Conservation (phyloP, 169 alveolate genomes). For the Eimeria mitis region DNA sequence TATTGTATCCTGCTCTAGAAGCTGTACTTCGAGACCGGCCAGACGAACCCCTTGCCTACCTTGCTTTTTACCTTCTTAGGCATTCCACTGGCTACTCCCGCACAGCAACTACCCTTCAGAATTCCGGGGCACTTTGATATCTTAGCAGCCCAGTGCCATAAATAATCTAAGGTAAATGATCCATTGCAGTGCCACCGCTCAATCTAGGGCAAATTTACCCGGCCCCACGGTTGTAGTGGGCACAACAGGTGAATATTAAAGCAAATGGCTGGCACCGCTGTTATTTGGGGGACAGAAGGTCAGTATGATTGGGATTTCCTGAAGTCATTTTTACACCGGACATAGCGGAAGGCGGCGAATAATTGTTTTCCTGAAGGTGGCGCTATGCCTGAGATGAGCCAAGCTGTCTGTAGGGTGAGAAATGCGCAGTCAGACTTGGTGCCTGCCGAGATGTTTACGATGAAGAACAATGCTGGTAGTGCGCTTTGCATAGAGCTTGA, state of each 20-base stretch:
- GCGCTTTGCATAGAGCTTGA: neutral
- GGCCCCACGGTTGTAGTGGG: neutral
- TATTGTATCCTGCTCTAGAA: slow-evolving; percentile 78
- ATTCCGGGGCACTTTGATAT: neutral
- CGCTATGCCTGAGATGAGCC: neutral
- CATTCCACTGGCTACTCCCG: slow-evolving; percentile 58
- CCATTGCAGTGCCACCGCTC: neutral
- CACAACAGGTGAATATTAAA: neutral
- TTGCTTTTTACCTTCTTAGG: slow-evolving; percentile 81
- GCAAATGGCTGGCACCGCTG: neutral
- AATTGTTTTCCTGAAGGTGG: neutral
- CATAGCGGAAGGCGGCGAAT: neutral
- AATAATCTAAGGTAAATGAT: neutral
- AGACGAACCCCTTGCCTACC: slow-evolving; percentile 73
- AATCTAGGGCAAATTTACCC: neutral
- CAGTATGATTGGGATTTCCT: neutral
- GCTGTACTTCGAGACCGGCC: slow-evolving; percentile 59
- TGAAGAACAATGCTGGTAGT: neutral
- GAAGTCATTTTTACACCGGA: neutral
- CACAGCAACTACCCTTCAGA: neutral
- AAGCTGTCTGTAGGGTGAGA: neutral
- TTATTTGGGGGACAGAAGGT: neutral
- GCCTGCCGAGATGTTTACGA: neutral
- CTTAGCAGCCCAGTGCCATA: neutral
- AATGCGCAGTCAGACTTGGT: neutral